These are phyloP conservation scores for Amoebophrya sp. DNA, from an alignment of 169 alveolate species.

Conservation along the genomic window DNA sequence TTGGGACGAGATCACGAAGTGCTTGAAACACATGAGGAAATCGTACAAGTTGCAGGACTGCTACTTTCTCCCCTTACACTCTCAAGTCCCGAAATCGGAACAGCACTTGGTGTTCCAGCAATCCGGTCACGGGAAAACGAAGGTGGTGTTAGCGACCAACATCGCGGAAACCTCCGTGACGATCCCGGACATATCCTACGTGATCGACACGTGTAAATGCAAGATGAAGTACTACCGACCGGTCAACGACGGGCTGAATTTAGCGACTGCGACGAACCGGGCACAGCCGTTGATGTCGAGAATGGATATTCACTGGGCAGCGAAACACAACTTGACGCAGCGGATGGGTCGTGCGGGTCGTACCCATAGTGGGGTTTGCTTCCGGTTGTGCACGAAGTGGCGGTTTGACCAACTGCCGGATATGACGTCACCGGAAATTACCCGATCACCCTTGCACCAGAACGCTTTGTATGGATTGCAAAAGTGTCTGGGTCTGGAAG, in stretches of 20 bases:
- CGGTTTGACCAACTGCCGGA: constrained; percentile 2
- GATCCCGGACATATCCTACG: constrained; percentile 62
- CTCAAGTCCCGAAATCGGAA: constrained; percentile 29
- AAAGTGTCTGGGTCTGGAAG: too few species aligned
- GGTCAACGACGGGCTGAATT: not conserved
- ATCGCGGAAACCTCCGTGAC: constrained; percentile 96
- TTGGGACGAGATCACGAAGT: constrained; percentile 26
- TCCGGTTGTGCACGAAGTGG: constrained; percentile 63
- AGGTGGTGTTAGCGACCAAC: constrained; percentile 91
- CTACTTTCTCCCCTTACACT: constrained; percentile 33
- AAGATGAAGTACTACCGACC: constrained; percentile 33
- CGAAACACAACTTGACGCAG: constrained; percentile 77
- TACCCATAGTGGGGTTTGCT: constrained; percentile 83
- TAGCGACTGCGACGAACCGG: not conserved
- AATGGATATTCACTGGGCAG: constrained; percentile 42
- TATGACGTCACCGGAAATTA: not conserved
- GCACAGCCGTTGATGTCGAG: constrained; percentile 30
- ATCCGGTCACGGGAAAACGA: constrained; percentile 62
- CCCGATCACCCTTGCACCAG: not conserved
- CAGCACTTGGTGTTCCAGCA: constrained; percentile 68
- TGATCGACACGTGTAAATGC: constrained; percentile 39
- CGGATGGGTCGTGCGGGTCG: constrained; percentile 86
- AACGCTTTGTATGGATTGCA: too few species aligned
- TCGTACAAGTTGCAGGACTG: not conserved
- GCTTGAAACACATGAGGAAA: not conserved